Evolutionary conservation across 352 stramenopile genomes (phyloP), one percentile per base, ranked within the genome.

Genomic region (Blastocystis sp.): DNA sequence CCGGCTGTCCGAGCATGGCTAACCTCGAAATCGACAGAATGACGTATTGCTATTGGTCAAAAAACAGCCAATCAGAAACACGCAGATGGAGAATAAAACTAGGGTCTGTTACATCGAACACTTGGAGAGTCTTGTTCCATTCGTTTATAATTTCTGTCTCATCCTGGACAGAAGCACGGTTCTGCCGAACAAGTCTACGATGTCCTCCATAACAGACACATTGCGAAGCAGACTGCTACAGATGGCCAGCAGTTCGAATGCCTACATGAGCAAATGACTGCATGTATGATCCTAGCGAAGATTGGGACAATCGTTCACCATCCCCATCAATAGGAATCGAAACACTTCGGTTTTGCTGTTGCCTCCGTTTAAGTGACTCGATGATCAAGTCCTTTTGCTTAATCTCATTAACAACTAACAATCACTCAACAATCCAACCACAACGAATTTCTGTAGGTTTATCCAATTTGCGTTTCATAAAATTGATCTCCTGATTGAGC

Each of bases 371-470:
- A 18, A 66, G 55, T 34, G 20, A 50, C 20, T 84, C 73, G 55
- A 84, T 84, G 13, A 84, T 68, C 13, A 84, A n/a, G 23, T 84
- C 53, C 53, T 84, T 84, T 34, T 84, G 73, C 53, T 84, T 84
- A 20, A 84, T 84, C 39, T 84, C 73, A 47, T 84, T 84, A 1
- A 84, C 55, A 29, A 84, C 73, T 84, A 68, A 13, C 11, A 29
- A 39, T 11, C 39, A 45, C 62, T n/a, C 55, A 23, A n/a, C 29
- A 26, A 4, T 3, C 9, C 45, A 47, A 69, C 0, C 20, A 43
- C 39, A 69, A 84, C 73, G 55, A 15, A 84, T 84, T 45, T 84
- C 73, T 18, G 29, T 84, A 11, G 73, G 73, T n/a, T 84, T 69
- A 13, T 66, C 47, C 13, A 84, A 23, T 34, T 84, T 84, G 15